Base-by-base conservation (phyloP, 2,329 filamentous ascomycete species). In the Albophoma yamanashiensis region DNA sequence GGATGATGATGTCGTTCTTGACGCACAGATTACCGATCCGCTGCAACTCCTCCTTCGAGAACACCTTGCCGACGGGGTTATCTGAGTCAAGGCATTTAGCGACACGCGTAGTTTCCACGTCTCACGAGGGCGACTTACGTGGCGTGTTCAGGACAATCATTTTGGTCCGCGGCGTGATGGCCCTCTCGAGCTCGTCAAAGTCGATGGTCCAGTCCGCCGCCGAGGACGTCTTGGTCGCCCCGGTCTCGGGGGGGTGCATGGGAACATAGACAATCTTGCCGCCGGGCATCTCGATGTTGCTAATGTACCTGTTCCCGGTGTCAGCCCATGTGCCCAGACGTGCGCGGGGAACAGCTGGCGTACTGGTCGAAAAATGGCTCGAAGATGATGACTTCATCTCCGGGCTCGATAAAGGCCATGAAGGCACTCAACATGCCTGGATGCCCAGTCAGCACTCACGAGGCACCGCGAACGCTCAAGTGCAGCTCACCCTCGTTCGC, bases 351-450 rank as follows among this genome's bases (percentile, higher is more conserved):
- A 5, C 20, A 9, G 14, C n/a, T 8, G 4, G 66, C 70, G 60
- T 58, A 90, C 86, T 99, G 94, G 75, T 99, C 94, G 72, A 97
- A 99, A 77, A 97, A 99, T 14, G 94, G 94, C 78, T 99, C 94
- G 72, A 99, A 97, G 60, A 99, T 84, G 66, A 99, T 97, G 65
- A 97, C 94, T 74, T 99, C 94, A 70, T 99, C 94, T 15, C 91
- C 94, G 1, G 85, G 83, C 75, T 99, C 94, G 61, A 99, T 86
- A 68, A 99, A 99, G 3, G 84, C 94, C 94, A 99, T 97, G 71
- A 99, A 97, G 0, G 92, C 94, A 71, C 90, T 93, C 65, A 99
- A 80, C 91, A 97, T 97, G 68, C 91, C 67, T 68, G 22, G 0
- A 40, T 9, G 15, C 20, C 39, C n/a, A 12, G 39, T 59, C 45